Evolutionary conservation across 768 basidiomycete species (phyloP).

Genomic region (Lentinus tigrinus): DNA sequence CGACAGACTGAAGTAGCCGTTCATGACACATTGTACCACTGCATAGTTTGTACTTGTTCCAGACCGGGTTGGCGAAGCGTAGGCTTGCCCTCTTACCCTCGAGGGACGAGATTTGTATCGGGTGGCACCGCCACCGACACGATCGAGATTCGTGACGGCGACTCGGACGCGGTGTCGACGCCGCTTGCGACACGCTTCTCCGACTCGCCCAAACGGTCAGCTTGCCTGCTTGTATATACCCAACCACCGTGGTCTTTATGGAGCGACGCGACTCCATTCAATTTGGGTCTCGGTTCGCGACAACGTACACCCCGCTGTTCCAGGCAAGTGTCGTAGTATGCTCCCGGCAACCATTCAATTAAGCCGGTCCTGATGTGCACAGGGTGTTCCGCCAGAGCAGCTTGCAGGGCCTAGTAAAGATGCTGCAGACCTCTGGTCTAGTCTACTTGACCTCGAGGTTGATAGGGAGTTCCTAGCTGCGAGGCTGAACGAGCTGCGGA

Average conservation of each 20-base stretch:
- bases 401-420: conserved; percentile 43
- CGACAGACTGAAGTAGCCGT: background rate
- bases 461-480: conserved; percentile 45
- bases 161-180: background rate
- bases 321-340: conserved; percentile 29
- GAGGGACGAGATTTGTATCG: background rate
- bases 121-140: background rate
- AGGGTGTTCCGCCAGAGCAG: conserved; percentile 44
- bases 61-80: too few species aligned
- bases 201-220: too few species aligned
- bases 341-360: background rate
- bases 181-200: background rate
- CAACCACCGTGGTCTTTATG: background rate
- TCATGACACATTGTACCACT: too few species aligned
- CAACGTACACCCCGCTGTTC: conserved; percentile 48
- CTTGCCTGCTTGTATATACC: background rate
- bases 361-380: background rate
- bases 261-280: conserved; percentile 4
- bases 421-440: conserved; percentile 49
- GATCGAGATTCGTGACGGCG: background rate
- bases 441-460: conserved; percentile 51
- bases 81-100: too few species aligned
- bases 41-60: too few species aligned
- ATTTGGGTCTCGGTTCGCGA: conserved; percentile 47
- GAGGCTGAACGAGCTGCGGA: conserved; percentile 41